Evolutionary conservation across 345 rosid species (phyloP), one percentile per base, ranked within the genome.

Genomic region (Camelina hispida): DNA sequence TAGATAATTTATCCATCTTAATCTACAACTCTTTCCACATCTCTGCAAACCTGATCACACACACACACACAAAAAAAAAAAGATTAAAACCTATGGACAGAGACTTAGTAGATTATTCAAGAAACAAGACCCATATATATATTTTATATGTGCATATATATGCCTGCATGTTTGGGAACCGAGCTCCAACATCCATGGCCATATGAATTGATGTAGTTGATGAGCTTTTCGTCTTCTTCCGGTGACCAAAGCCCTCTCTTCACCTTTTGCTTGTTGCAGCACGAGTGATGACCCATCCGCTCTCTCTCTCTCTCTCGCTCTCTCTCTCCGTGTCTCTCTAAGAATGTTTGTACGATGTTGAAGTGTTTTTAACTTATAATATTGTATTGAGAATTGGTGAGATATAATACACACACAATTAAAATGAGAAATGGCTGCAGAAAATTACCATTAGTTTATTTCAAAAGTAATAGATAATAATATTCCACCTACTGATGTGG

Each of bases 111-210:
- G 57, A 68, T 37, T 28, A 18, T 14, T 51, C 17, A 77, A 62
- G 53, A 47, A 43, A 20, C 17, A 65, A 54, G 72, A 69, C n/a
- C 14, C 44, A 28, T 28, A 55, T 66, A 22, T 17, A 7, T 47
- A 34, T 34, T 34, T 3, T 38, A 12, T 32, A 4, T 69, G 8
- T 54, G 4, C 55, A 5, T 35, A 17, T 57, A 16, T 58, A 25
- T 71, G 85, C 97, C 99, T 80, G 99, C 97, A 76, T 69, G 97
- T 85, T 84, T 95, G 25, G 99, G 98, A 73, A 95, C 96, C 2
- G 99, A 90, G 85, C 98, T 92, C 99, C 99, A 95, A 81, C 99
- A 89, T 23, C 98, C 98, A 81, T 95, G 98, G 81, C 98, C 99
- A 46, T 87, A 89, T 62, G 88, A 88, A 13, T 91, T 77, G 85